Evolutionary conservation across 306 rosid species (phyloP).

Genomic region (Acmispon strigosus): DNA sequence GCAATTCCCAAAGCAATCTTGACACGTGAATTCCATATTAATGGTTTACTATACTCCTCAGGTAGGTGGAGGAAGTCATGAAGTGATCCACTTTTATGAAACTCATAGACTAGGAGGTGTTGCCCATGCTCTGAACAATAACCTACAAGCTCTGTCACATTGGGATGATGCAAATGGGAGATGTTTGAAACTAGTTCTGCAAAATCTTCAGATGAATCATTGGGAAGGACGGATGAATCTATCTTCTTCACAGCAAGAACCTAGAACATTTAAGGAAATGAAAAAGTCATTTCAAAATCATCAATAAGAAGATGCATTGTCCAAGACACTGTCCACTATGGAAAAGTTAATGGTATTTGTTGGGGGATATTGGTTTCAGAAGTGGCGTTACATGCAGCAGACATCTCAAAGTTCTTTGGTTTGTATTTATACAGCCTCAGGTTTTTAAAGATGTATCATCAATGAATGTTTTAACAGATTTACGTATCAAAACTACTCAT

Average conservation of each 20-base stretch:
- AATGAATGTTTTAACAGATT: neutral
- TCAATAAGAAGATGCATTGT: neutral
- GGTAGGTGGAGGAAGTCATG: conserved; percentile 83
- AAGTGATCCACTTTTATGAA: conserved; percentile 80
- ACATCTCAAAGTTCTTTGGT: neutral
- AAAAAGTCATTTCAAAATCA: conserved; percentile 15
- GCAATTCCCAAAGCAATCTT: conserved; percentile 97
- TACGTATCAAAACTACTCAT: neutral
- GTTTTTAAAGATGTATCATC: neutral
- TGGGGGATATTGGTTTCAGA: neutral
- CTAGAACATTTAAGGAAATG: conserved; percentile 35
- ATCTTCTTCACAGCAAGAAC: conserved; percentile 95
- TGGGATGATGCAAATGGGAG: conserved; percentile 78
- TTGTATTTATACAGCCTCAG: neutral
- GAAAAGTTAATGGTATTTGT: neutral
- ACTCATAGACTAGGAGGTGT: conserved; percentile 81
- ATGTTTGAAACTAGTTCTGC: conserved; percentile 61
- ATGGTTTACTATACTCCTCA: conserved; percentile 80
- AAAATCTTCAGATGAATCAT: conserved; percentile 54
- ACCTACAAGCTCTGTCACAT: conserved; percentile 87
- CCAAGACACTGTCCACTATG: neutral
- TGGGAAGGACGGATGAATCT: conserved; percentile 66
- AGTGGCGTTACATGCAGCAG: neutral
- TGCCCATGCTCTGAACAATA: conserved; percentile 97
- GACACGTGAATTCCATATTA: conserved; percentile 95